Base-by-base conservation (phyloP, 805 yeast species). In the Danielozyma ontarioensis region DNA sequence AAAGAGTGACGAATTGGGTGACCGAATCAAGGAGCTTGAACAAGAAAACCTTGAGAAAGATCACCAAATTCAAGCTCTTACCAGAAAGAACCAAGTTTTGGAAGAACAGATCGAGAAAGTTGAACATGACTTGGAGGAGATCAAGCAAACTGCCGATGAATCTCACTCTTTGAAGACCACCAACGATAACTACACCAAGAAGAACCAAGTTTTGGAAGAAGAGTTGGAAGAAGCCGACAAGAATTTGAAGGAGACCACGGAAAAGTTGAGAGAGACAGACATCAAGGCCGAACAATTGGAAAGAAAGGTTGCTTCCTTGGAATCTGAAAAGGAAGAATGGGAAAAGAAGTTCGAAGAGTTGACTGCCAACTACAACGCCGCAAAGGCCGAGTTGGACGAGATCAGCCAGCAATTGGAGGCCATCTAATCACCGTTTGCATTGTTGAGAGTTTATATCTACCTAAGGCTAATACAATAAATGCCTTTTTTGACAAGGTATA, bases 221-320 rank as follows among this genome's bases (percentile, higher is more conserved):
- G 94, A 87, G 60, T 72, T 89, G 58, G 97, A 89, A 70, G 82
- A 75, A 53, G 81, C 94, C 41, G 97, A 90, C 63, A 77, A 79
- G 60, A 83, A 85, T 72, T 74, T 88, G 74, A 84, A 87, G 68
- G 94, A 85, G 64, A 84, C 96, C 46, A 87, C 95, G 44, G 87
- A 83, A 56, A 89, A 88, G 70, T 76, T 90, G 62, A 86, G 96
- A 66, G 95, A 87, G 60, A 80, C 95, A 37, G 98, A 93, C 58
- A 78, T 93, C 69, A 87, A 87, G 71, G 90, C 93, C 47, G 98
- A 93, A 69, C 95, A 87, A 64, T 76, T 87, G 63, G 96, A 88
- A 69, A 85, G 95, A 70, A 87, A 83, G 70, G 95, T 90, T 39
- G 74, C 86, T 40, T 85, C 95, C 24, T 74, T 89, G 57, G 97